These are phyloP conservation scores for Moesziomyces sp. DNA, from an alignment of 1,284 basidiomycete genomes.

Conservation along the genomic window DNA sequence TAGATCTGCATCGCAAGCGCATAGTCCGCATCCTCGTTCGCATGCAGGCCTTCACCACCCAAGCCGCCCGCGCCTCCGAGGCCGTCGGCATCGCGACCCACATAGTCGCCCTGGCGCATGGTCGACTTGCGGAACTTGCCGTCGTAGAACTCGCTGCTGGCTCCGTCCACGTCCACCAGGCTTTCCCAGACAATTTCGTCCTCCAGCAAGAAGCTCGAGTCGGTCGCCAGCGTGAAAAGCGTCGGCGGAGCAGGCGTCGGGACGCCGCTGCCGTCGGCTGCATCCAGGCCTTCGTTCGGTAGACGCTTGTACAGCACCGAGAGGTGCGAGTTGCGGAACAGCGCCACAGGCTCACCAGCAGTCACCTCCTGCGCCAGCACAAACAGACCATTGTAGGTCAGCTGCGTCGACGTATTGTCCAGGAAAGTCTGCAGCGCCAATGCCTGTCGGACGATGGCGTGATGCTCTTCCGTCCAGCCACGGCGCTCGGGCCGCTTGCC, in stretches of 20 bases:
- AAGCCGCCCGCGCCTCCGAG: conserved; percentile 2
- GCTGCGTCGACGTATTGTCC: conserved; percentile 78
- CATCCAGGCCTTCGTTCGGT: conserved; percentile 33
- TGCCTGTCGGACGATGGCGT: conserved; percentile 24
- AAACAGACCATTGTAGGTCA: conserved; percentile 81
- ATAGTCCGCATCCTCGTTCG: conserved; percentile 50
- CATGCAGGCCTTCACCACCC: conserved; percentile 4
- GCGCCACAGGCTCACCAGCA: conserved; percentile 74
- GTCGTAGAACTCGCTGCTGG: conserved; percentile 55
- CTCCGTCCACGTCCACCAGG: conserved; percentile 85
- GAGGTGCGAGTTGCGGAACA: conserved; percentile 89
- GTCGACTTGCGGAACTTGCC: conserved; percentile 43
- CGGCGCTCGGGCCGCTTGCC: conserved; percentile 23
- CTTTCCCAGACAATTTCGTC: conserved; percentile 85
- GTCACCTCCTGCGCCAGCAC: conserved; percentile 70
- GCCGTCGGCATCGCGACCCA: conserved; percentile 18
- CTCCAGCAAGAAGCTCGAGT: conserved; percentile 81
- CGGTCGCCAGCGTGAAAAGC: conserved; percentile 83
- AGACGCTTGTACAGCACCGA: conserved; percentile 77
- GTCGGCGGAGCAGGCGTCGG: conserved; percentile 30
- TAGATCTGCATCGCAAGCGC: conserved; percentile 58
- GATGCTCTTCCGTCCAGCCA: conserved; percentile 32
- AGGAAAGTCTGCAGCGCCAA: conserved; percentile 70
- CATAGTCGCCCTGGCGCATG: conserved; percentile 42
- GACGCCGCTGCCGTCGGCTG: neutral